Evolutionary conservation across 1,139 yeast species (phyloP), one percentile per base, ranked within the genome.

Genomic region (Candida pseudoviswanathii): DNA sequence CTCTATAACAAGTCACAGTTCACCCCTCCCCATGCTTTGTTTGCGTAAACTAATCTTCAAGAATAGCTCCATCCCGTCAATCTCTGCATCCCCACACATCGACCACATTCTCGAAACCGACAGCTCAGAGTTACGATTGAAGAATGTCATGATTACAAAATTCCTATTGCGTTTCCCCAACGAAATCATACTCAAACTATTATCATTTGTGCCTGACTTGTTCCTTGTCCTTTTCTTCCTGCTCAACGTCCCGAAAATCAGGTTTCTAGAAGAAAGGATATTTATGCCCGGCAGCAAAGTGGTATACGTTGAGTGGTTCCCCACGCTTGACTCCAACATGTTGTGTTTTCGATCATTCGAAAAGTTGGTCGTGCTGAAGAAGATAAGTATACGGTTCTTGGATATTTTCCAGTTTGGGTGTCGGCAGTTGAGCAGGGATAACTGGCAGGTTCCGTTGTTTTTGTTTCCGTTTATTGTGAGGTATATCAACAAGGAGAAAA

Each of bases 391-490:
- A 24, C 26, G 44, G 25, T 41, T 41, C 25, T 24, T 41, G 5
- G 27, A 22, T 2, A 32, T 21, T 3, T 41, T 41, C n/a, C 44
- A 41, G 31, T 31, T 41, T 41, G 6, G 27, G 5, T 31, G 22
- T 41, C 3, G 10, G 3, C 10, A n/a, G n/a, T 31, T 41, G 10
- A 41, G 25, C 32, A 10, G 5, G 4, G 27, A 31, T 22, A 9
- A 31, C 24, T 41, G 44, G 44, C 37, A 41, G 24, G 7, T 41
- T 5, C 44, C 44, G 4, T 9, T 41, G n/a, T 31, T 41, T 31
- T 22, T 41, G 8, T 31, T 22, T 25, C 44, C 44, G 4, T 41
- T 41, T 32, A 31, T 41, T 9, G n/a, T 41, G 10, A 26, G 44
- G n/a, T 41, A 31, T 41, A 31, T 6, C 5, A 41, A 41, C 32